Conservation (phyloP, 2,329 filamentous ascomycete genomes). For the Dactylellina haptotyla region DNA sequence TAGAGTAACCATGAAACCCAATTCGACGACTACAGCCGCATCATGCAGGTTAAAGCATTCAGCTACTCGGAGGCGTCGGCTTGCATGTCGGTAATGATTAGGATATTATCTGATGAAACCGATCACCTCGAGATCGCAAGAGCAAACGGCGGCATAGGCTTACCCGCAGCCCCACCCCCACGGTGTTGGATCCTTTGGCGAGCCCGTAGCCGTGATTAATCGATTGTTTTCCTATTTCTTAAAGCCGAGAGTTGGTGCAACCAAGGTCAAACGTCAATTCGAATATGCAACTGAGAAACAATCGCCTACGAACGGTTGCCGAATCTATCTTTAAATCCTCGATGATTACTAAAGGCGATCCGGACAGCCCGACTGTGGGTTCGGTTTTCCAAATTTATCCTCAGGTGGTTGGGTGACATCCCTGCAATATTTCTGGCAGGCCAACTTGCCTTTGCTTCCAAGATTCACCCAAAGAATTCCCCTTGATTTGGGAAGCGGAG, state of each 20-base stretch:
- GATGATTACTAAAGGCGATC: not conserved
- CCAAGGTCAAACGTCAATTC: not conserved
- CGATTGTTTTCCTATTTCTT: not conserved
- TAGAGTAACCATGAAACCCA: not conserved
- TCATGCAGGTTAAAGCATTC: too few species aligned
- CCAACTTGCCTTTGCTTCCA: slow-evolving; percentile 17
- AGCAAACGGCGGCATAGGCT: not conserved
- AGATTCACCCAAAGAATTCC: slow-evolving; percentile 7
- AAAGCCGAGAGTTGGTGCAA: not conserved
- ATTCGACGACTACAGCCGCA: too few species aligned
- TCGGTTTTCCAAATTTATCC: slow-evolving; percentile 31
- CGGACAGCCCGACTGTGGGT: slow-evolving; percentile 21
- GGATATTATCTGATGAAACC: too few species aligned
- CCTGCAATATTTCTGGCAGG: slow-evolving; percentile 47
- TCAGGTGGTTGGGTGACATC: slow-evolving; percentile 30
- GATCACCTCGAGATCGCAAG: not conserved
- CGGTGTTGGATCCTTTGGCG: slow-evolving; percentile 14
- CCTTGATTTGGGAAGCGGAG: not conserved
- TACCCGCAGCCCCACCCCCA: not conserved
- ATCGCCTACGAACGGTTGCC: not conserved
- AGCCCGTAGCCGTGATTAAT: not conserved
- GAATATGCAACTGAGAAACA: slow-evolving; percentile 5
- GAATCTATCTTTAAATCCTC: not conserved
- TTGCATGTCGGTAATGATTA: too few species aligned
- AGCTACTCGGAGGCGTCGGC: too few species aligned